Evolutionary conservation across 177 flowering plant genomes (phyloP).

Genomic region (Telopea speciosissima): DNA sequence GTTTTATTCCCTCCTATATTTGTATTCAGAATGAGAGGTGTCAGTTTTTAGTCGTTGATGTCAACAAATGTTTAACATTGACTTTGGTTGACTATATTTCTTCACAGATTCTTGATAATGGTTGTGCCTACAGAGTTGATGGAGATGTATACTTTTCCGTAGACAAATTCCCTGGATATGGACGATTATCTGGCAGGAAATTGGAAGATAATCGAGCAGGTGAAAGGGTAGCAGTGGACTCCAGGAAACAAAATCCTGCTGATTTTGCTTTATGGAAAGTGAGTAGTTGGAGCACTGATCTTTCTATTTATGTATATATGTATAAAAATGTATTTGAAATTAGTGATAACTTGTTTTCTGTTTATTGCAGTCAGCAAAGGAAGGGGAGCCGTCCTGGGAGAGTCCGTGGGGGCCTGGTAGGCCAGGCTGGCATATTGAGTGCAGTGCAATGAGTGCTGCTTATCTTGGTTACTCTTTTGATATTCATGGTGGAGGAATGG

Average conservation of each 20-base stretch:
- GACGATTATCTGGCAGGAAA: conserved; percentile 71
- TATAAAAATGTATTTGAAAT: neutral
- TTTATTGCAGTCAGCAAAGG: conserved; percentile 76
- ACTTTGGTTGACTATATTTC: conserved; percentile 11
- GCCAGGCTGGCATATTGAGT: conserved; percentile 99
- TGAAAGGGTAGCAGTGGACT: conserved; percentile 83
- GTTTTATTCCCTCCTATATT: no score
- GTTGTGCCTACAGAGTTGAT: conserved; percentile 66
- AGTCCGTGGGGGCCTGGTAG: conserved; percentile 99
- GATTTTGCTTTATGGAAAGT: conserved; percentile 98
- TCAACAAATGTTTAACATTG: neutral
- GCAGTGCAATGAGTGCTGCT: conserved; percentile 99
- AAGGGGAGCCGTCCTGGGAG: conserved; percentile 93
- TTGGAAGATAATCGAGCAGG: conserved; percentile 94
- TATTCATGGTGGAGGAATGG: conserved; percentile 99
- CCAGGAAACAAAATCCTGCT: conserved; percentile 82
- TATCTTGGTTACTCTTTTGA: conserved; percentile 84
- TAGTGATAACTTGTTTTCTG: neutral
- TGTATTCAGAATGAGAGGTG: neutral
- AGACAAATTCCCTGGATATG: conserved; percentile 73
- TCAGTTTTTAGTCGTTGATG: neutral
- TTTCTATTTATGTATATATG: no score
- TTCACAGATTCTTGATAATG: conserved; percentile 82
- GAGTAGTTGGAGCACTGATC: conserved; percentile 15
- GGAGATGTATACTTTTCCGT: conserved; percentile 95